Evolutionary conservation across 2,329 filamentous ascomycete genomes (phyloP).

Genomic region (Acephala macrosclerotiorum): DNA sequence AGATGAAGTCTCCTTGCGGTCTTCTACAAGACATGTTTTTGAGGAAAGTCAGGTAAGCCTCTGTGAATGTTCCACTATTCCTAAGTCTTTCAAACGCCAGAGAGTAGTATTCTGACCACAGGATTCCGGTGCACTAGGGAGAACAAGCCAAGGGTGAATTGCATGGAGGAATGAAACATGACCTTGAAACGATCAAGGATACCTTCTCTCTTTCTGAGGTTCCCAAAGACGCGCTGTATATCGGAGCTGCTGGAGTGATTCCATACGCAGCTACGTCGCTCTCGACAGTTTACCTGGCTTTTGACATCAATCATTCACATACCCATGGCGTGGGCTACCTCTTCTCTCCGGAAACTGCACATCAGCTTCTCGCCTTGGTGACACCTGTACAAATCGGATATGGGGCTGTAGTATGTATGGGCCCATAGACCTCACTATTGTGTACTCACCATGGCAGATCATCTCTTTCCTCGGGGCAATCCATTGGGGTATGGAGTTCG

Average conservation of each 20-base stretch:
- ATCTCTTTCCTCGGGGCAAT: conserved; percentile 93
- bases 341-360: conserved; percentile 73
- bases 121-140: too few species aligned
- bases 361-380: conserved; percentile 74
- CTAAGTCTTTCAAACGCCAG: too few species aligned
- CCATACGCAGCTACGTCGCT: conserved; percentile 88
- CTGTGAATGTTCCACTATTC: too few species aligned
- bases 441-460: conserved; percentile 59
- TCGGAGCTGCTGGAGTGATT: conserved; percentile 80
- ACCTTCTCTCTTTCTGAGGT: conserved; percentile 71
- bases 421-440: background rate
- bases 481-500: conserved; percentile 91
- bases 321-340: conserved; percentile 68
- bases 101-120: too few species aligned
- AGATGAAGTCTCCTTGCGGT: conserved; percentile 65
- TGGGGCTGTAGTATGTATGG: conserved; percentile 74
- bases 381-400: conserved; percentile 92
- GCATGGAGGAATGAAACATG: conserved; percentile 58
- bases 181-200: conserved; percentile 71
- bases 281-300: conserved; percentile 82
- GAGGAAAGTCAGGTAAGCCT: conserved; percentile 50
- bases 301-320: conserved; percentile 76
- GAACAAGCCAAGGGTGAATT: conserved; percentile 50
- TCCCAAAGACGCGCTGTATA: conserved; percentile 70
- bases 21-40: conserved; percentile 59